These are phyloP conservation scores for Schwanniomyces vanrijiae DNA, from an alignment of 805 yeast species.

Conservation along the genomic window DNA sequence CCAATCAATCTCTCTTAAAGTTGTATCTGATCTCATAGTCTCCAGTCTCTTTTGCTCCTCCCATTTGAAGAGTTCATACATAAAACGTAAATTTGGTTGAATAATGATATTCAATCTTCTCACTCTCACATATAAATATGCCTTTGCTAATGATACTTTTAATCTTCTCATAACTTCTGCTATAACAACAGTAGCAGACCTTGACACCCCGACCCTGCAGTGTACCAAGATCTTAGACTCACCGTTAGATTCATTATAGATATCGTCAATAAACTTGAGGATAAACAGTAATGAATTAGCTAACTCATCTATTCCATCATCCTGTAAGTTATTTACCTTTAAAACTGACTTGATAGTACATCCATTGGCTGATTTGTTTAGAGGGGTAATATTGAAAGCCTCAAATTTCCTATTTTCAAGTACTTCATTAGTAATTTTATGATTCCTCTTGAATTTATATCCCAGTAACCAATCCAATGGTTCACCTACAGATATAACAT, in stretches of 20 bases:
- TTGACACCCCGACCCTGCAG: constrained; percentile 93
- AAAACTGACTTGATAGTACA: constrained; percentile 47
- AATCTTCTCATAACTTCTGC: constrained; percentile 89
- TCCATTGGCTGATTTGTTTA: constrained; percentile 6
- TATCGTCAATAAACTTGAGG: constrained; percentile 58
- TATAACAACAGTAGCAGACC: constrained; percentile 93
- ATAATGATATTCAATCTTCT: constrained; percentile 87
- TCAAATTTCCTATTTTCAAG: constrained; percentile 33
- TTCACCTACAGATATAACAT: constrained; percentile 88
- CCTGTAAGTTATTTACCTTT: constrained; percentile 74
- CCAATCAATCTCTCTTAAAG: constrained; percentile 79
- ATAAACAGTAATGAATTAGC: constrained; percentile 61
- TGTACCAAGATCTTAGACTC: constrained; percentile 60
- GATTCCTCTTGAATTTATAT: constrained; percentile 22
- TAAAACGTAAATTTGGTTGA: constrained; percentile 88
- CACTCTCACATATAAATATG: constrained; percentile 87
- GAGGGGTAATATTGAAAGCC: constrained; percentile 24
- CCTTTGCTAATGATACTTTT: constrained; percentile 65
- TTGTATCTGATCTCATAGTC: constrained; percentile 9
- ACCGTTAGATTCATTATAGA: constrained; percentile 21
- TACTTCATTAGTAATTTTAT: constrained; percentile 22
- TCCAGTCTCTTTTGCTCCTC: constrained; percentile 27
- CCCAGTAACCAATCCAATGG: constrained; percentile 59
- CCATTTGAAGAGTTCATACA: constrained; percentile 79
- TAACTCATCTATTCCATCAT: constrained; percentile 86